These are phyloP conservation scores for Cylindrotheca closterium DNA, from an alignment of 108 stramenopile genomes.

Conservation along the genomic window DNA sequence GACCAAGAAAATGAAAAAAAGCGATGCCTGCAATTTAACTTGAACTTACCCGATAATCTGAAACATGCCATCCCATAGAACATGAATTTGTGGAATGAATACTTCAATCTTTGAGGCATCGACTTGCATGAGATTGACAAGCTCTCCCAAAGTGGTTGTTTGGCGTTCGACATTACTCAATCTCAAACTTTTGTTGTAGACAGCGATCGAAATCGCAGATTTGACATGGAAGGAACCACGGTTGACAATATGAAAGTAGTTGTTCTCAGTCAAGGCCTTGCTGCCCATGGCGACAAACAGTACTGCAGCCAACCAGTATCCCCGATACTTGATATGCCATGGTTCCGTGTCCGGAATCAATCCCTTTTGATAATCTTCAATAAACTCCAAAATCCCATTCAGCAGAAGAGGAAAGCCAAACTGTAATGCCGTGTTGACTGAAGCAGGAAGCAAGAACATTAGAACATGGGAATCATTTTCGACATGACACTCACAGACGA, in stretches of 20 bases:
- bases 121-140: conserved; percentile 93
- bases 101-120: conserved; percentile 84
- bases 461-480: conserved; percentile 44
- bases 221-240: conserved; percentile 36
- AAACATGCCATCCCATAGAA: conserved; percentile 74
- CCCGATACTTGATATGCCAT: conserved; percentile 46
- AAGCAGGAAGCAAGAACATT: too few species aligned
- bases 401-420: conserved; percentile 70
- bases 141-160: conserved; percentile 67
- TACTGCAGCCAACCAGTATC: conserved; percentile 68
- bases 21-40: too few species aligned
- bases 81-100: conserved; percentile 69
- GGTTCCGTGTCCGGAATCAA: conserved; percentile 41
- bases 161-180: conserved; percentile 66
- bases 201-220: conserved; percentile 65
- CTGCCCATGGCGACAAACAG: conserved; percentile 53
- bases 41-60: conserved; percentile 70
- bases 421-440: conserved; percentile 60
- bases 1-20: too few species aligned
- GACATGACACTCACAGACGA: conserved; percentile 39
- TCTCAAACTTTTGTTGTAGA: conserved; percentile 87
- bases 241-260: conserved; percentile 65
- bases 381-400: conserved; percentile 59
- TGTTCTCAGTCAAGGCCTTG: conserved; percentile 72
- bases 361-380: conserved; percentile 61